Evolutionary conservation across 2,329 filamentous ascomycete genomes (phyloP), one percentile per base, ranked within the genome.

Genomic region (Chlorencoelia australis): DNA sequence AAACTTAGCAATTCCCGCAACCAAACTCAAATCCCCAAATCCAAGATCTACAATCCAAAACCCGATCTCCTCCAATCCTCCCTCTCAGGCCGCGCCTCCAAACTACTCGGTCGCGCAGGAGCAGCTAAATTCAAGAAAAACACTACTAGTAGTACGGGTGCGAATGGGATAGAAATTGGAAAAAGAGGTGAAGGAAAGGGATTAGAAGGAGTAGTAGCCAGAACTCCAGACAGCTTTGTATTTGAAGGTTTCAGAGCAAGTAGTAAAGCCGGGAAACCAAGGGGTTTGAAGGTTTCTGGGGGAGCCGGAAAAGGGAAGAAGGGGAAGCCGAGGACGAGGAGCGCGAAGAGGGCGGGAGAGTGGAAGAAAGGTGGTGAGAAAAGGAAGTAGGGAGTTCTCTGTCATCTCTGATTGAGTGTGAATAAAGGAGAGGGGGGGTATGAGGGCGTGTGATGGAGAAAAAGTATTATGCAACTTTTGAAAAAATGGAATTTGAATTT

Each of bases 221-320:
- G 71, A 1, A n/a, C n/a, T n/a, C 79, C 80, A 0, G 80, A 87
- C 58, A 66, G 68, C 11, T 73, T 88, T 44, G 72, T 88, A n/a
- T 88, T 89, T 50, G 85, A 93, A 58, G 85, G 85, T 0, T 77
- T 80, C 45, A 71, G 85, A 36, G 84, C 84, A 7, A 83, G 72
- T 37, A 63, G 69, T 20, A 79, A 69, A 39, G 74, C 79, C 42
- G 79, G 73, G 4, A 77, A 68, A 50, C 74, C 74, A 26, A 79
- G 64, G 57, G 74, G 75, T 50, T 57, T 74, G 43, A 79, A 69
- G 56, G 59, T 79, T 14, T 55, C 71, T 39, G 74, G 74, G 52
- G 63, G 70, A 22, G 73, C 73, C 46, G 73, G 72, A 50, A 58
- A 57, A 26, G 64, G 64, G 44, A 56, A 58, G 44, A 74, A 69